Percentiles rank a stretch among this genome's conserved stretches.
These are phyloP conservation scores for Macrophomina tecta DNA, from an alignment of 2,329 filamentous ascomycete genomes.

Conservation along the genomic window DNA sequence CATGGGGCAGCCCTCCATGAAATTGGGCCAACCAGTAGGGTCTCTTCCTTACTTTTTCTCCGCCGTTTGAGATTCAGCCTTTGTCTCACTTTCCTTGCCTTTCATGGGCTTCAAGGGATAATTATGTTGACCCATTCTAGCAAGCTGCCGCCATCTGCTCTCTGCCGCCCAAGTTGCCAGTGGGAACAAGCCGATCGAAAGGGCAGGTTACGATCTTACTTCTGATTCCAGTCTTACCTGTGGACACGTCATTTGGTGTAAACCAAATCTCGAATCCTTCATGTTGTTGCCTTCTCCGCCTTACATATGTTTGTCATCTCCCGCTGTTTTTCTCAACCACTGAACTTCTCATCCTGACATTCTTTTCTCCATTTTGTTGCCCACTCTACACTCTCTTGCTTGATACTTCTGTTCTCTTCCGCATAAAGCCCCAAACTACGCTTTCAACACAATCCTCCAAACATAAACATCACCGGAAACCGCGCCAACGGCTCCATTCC, in stretches of 20 bases:
- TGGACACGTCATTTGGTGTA: slow-evolving; percentile 14
- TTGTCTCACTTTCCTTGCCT: slow-evolving; percentile 25
- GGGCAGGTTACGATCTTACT: not conserved
- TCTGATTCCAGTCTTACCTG: slow-evolving; percentile 5
- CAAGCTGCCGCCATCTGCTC: slow-evolving; percentile 8
- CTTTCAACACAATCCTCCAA: not conserved
- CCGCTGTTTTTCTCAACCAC: too few species aligned
- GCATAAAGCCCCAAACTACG: not conserved
- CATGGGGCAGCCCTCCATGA: not conserved
- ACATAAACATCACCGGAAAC: not conserved
- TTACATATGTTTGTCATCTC: not conserved
- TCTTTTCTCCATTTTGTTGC: not conserved
- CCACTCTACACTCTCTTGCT: not conserved
- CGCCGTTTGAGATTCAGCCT: slow-evolving; percentile 25
- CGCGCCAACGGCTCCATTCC: not conserved
- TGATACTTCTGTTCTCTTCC: not conserved
- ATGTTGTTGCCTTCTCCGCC: not conserved
- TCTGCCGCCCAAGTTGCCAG: not conserved
- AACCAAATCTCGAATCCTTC: not conserved
- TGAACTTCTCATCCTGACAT: not conserved
- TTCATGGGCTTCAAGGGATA: slow-evolving; percentile 23
- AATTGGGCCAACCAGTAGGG: not conserved
- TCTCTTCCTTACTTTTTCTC: slow-evolving; percentile 22
- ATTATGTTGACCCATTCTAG: slow-evolving; percentile 17
- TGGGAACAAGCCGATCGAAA: slow-evolving; percentile 7